Conservation (phyloP, 257 asterid species). For the Solanum dulcamara region DNA sequence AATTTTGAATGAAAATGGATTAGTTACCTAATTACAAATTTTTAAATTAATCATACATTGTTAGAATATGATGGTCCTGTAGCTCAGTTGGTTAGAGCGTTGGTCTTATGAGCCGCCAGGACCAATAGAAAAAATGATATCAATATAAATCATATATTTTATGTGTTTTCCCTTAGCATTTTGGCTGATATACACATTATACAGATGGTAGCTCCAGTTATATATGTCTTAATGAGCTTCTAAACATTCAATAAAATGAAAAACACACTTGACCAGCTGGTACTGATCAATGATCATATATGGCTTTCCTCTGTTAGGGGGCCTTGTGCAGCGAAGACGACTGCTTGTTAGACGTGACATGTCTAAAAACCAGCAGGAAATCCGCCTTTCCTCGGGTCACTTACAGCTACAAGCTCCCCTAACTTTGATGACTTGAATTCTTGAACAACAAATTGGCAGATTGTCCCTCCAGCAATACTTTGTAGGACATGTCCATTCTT, state of each 20-base stretch:
- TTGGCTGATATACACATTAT: neutral
- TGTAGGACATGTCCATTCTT: conserved; percentile 45
- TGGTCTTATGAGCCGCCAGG: conserved; percentile 99
- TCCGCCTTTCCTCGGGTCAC: conserved; percentile 79
- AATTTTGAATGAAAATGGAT: neutral
- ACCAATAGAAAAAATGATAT: neutral
- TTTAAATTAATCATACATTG: neutral
- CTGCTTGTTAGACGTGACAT: neutral
- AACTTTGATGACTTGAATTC: conserved; percentile 9
- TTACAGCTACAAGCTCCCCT: conserved; percentile 35
- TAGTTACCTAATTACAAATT: neutral
- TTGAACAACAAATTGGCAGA: conserved; percentile 49
- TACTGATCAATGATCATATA: neutral
- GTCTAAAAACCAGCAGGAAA: conserved; percentile 42
- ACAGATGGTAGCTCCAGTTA: neutral
- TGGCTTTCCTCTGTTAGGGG: neutral
- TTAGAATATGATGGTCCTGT: conserved; percentile 39
- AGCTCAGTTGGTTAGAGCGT: conserved; percentile 99
- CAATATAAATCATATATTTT: neutral
- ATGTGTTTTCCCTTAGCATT: neutral
- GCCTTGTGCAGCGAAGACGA: neutral
- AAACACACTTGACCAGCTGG: neutral
- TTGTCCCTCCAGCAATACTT: conserved; percentile 38
- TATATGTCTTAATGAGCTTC: neutral
- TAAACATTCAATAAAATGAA: neutral